Conservation (phyloP, 192 early-diverging fungal species). For the Backusella circina region DNA sequence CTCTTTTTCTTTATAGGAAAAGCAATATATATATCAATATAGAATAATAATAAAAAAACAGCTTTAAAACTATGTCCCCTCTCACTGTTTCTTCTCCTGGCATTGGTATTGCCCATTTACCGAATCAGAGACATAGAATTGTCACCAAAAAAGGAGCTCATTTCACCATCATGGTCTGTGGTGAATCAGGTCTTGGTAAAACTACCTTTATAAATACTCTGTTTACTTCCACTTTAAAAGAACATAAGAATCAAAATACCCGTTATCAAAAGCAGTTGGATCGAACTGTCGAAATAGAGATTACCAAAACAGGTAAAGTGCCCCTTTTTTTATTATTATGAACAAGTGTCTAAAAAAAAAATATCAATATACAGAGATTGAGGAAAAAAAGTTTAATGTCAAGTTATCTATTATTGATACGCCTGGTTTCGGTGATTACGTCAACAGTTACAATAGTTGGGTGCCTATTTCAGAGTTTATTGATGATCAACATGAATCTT, state of each 20-base stretch:
- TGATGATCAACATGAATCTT: slow-evolving; percentile 90
- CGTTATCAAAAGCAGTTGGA: slow-evolving; percentile 91
- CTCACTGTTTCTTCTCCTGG: slow-evolving; percentile 9
- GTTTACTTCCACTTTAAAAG: slow-evolving; percentile 70
- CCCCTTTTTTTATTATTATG: neutral
- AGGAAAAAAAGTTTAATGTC: slow-evolving; percentile 92
- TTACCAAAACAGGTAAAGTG: slow-evolving; percentile 84
- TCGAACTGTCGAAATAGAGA: slow-evolving; percentile 96
- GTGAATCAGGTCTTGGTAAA: slow-evolving; percentile 94
- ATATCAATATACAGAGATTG: slow-evolving; percentile 63
- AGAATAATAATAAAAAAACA: neutral
- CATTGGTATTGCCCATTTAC: slow-evolving; percentile 90
- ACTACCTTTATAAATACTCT: slow-evolving; percentile 97
- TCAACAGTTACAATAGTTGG: slow-evolving; percentile 96
- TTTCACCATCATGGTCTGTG: slow-evolving; percentile 97
- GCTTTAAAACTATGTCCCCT: slow-evolving; percentile 16
- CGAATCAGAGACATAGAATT: slow-evolving; percentile 91
- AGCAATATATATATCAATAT: neutral
- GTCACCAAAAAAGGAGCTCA: slow-evolving; percentile 88
- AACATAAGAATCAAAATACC: slow-evolving; percentile 28
- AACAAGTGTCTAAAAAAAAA: neutral
- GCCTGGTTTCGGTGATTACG: slow-evolving; percentile 95
- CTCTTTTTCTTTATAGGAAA: neutral
- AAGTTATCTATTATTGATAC: slow-evolving; percentile 94
- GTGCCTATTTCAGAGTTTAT: slow-evolving; percentile 93